These are phyloP conservation scores for Mortierella sp. DNA, from an alignment of 371 early-diverging fungal species.

Conservation along the genomic window DNA sequence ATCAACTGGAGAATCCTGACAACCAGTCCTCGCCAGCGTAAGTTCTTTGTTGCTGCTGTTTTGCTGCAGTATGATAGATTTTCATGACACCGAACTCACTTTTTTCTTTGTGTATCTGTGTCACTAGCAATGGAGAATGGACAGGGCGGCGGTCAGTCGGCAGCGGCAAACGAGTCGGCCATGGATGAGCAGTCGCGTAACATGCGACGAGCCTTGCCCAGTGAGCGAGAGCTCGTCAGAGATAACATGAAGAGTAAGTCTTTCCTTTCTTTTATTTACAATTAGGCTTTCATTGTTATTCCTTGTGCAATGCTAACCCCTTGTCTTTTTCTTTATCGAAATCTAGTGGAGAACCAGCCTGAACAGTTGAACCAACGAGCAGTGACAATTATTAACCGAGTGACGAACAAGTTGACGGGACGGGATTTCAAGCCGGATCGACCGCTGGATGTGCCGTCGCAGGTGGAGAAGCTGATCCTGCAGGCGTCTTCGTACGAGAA, in stretches of 20 bases:
- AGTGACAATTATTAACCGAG: constrained; percentile 73
- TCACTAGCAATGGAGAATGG: constrained; percentile 49
- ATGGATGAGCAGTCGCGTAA: constrained; percentile 56
- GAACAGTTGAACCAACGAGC: constrained; percentile 73
- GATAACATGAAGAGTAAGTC: constrained; percentile 53
- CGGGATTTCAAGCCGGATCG: constrained; percentile 91
- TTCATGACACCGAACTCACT: neutral
- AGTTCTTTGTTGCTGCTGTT: neutral
- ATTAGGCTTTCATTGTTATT: neutral
- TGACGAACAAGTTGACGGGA: constrained; percentile 69
- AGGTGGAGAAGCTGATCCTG: constrained; percentile 94
- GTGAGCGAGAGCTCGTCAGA: constrained; percentile 51
- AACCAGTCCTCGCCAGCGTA: constrained; percentile 60
- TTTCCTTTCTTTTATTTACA: neutral
- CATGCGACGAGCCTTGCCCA: constrained; percentile 43
- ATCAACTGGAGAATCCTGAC: constrained; percentile 90
- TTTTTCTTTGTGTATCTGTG: neutral
- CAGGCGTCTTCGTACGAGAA: constrained; percentile 97
- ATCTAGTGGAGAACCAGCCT: constrained; percentile 62
- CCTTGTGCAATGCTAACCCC: neutral
- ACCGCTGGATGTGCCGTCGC: constrained; percentile 87
- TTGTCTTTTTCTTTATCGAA: neutral
- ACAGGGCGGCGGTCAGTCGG: constrained; percentile 31
- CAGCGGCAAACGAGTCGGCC: constrained; percentile 32
- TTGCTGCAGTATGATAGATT: neutral